Evolutionary conservation across 768 basidiomycete genomes (phyloP).

Genomic region (Podaxis sp.): DNA sequence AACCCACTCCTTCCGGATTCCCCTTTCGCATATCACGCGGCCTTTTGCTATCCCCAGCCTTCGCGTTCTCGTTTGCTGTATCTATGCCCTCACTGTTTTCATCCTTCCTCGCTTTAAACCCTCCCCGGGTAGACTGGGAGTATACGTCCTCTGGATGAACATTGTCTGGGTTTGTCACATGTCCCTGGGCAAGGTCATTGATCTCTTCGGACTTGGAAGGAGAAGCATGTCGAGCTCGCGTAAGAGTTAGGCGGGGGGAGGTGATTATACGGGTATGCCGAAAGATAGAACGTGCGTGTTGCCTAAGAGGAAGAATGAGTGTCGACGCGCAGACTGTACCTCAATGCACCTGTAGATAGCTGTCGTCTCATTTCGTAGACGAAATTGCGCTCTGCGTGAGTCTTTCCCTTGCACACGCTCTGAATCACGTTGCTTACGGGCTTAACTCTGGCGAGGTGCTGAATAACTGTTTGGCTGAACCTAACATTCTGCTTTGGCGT

Average conservation of each 20-base stretch:
- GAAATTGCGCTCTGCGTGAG: too few species aligned
- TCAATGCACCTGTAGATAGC: too few species aligned
- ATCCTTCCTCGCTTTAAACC: constrained; percentile 10
- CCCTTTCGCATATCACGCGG: constrained; percentile 14
- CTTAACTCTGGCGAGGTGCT: too few species aligned
- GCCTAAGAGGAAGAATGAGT: background rate
- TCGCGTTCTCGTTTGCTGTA: constrained; percentile 14
- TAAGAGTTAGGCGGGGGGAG: background rate
- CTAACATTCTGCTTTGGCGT: too few species aligned
- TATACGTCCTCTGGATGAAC: constrained; percentile 16
- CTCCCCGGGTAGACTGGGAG: constrained; percentile 15
- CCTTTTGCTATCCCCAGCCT: constrained; percentile 8
- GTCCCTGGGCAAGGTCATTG: constrained; percentile 16
- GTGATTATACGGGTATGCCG: background rate
- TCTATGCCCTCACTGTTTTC: constrained; percentile 13
- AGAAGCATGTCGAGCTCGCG: background rate
- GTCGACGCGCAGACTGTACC: too few species aligned
- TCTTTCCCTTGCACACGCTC: too few species aligned
- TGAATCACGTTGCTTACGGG: too few species aligned
- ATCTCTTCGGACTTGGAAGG: background rate
- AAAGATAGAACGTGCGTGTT: background rate
- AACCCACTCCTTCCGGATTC: constrained; percentile 20
- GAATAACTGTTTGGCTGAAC: too few species aligned
- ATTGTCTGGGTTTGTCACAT: constrained; percentile 15
- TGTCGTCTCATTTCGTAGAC: too few species aligned